These are phyloP conservation scores for Colletotrichum sp. DNA, from an alignment of 2,329 filamentous ascomycete species.

Conservation along the genomic window DNA sequence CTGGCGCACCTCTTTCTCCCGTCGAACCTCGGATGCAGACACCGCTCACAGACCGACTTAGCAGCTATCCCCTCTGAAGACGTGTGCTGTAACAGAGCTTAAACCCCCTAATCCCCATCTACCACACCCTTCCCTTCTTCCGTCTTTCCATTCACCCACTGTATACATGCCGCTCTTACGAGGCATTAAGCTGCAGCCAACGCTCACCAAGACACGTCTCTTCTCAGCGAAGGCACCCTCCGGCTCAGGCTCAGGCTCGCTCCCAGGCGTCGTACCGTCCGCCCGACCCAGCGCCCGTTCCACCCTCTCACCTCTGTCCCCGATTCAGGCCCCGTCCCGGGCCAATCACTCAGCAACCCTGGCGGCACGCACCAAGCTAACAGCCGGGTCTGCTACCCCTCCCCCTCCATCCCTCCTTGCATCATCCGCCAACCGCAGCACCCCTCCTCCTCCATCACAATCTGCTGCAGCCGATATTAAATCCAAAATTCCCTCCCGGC, in stretches of 20 bases:
- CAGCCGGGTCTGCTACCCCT: constrained; percentile 29
- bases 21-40: constrained; percentile 15
- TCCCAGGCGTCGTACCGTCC: constrained; percentile 7
- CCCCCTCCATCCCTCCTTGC: constrained; percentile 34
- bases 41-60: not conserved
- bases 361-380: constrained; percentile 29
- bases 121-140: not conserved
- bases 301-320: constrained; percentile 17
- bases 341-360: constrained; percentile 35
- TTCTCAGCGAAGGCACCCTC: not conserved
- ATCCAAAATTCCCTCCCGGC: constrained; percentile 52
- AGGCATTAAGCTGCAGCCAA: constrained; percentile 18
- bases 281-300: constrained; percentile 19
- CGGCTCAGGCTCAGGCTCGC: not conserved
- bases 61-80: not conserved
- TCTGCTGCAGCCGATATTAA: constrained; percentile 20
- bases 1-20: constrained; percentile 1
- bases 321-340: constrained; percentile 23
- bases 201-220: constrained; percentile 6
- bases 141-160: not conserved
- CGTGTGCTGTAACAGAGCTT: not conserved
- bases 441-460: constrained; percentile 14
- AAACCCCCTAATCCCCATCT: not conserved
- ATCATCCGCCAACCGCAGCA: constrained; percentile 25
- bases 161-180: constrained; percentile 18